Evolutionary conservation across 202 grass and related monocot species (phyloP), one percentile per base, ranked within the genome.

Genomic region (Bolboschoenoplectus hybrid): DNA sequence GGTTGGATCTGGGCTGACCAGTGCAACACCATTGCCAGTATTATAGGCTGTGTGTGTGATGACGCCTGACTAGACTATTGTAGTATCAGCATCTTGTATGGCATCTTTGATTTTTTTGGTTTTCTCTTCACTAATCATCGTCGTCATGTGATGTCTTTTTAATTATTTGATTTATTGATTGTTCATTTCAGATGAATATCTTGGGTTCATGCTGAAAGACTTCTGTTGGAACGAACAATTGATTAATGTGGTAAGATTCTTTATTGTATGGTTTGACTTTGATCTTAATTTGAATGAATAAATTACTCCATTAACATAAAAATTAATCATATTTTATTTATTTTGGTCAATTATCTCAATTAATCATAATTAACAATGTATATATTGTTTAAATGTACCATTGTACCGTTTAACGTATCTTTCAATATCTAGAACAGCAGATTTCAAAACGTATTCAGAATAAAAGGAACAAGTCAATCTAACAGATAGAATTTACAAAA

Each of bases 321-420:
- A 81, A 62, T 60, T 19, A 26, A 41, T 9, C 7, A 81, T 43
- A 16, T 40, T 45, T 16, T 70, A 81, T 58, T 44, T 52, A 63
- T 57, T 80, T 26, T 57, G 12, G 36, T 80, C 9, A 26, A 61
- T 57, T 61, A 12, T 80, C 76, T 80, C 52, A 85, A 62, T 63
- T 58, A 85, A 68, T 63, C 13, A 87, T 88, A 90, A 90, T 88
- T 89, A 86, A 86, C 72, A 71, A 78, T 39, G 85, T 44, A 82
- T 81, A 64, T 50, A 86, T 86, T 41, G 64, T 81, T 61, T 41
- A 26, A n/a, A 43, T 70, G 39, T 3, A 70, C 39, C 74, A 36
- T 57, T 87, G 87, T 85, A 81, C 82, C 20, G 63, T 50, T 89
- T 77, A 45, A 46, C 46, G 57, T 86, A 55, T 89, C 58, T 74